Conservation (phyloP, 768 basidiomycete genomes). For the Boletus patriciae region DNA sequence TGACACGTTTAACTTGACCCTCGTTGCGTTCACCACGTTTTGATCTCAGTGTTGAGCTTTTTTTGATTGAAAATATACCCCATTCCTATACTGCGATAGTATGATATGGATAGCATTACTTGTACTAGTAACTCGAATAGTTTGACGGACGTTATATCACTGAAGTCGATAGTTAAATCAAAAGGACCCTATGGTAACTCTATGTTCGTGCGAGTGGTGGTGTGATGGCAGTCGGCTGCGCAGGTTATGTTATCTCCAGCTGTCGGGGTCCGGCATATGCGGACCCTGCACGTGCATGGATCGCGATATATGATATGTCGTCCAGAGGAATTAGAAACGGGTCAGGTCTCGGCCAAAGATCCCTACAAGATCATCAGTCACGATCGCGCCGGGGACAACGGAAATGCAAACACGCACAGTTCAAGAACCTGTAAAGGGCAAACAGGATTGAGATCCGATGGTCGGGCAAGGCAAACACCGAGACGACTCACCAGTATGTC, state of each 20-base stretch:
- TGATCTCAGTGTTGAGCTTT: constrained; percentile 5
- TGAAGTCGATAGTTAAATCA: constrained; percentile 4
- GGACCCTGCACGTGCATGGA: neutral
- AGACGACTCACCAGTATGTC: constrained; percentile 55
- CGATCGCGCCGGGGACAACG: constrained; percentile 10
- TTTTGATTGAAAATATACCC: constrained; percentile 17
- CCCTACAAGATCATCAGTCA: constrained; percentile 42
- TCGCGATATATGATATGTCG: neutral
- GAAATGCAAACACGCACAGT: constrained; percentile 45
- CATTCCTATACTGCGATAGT: constrained; percentile 10
- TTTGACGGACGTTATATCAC: constrained; percentile 16
- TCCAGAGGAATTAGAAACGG: constrained; percentile 48
- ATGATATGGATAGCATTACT: constrained; percentile 24
- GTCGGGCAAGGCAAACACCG: constrained; percentile 8
- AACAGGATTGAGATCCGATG: constrained; percentile 15
- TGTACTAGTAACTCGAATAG: constrained; percentile 19
- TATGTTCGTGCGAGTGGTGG: constrained; percentile 8
- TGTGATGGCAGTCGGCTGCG: neutral
- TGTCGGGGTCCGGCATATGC: neutral
- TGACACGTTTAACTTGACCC: constrained; percentile 7
- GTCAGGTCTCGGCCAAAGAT: constrained; percentile 75
- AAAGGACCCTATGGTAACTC: constrained; percentile 10
- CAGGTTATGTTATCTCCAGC: neutral
- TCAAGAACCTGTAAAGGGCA: constrained; percentile 54
- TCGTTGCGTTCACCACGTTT: neutral